Evolutionary conservation across 192 early-diverging fungal genomes (phyloP).

Genomic region (Allomyces macrogynus): DNA sequence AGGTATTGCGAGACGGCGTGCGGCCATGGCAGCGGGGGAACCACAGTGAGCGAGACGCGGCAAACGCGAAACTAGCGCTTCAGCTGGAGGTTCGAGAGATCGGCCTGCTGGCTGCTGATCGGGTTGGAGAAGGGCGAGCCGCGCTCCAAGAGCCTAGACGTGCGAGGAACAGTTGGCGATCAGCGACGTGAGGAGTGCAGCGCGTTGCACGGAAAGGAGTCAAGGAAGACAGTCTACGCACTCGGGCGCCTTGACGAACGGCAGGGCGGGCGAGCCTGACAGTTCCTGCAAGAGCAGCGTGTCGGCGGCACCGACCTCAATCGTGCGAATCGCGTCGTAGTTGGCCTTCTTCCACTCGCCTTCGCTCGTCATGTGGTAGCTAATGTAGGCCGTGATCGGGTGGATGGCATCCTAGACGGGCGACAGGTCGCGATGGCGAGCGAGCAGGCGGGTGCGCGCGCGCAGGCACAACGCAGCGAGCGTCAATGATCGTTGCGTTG

Average conservation of each 20-base stretch:
- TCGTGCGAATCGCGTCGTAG: neutral
- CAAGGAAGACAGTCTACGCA: neutral
- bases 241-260: neutral
- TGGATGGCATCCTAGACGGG: neutral
- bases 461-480: no score
- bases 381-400: neutral
- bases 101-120: neutral
- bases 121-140: neutral
- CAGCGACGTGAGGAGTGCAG: neutral
- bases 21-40: no score
- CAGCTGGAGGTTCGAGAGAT: neutral
- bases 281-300: neutral
- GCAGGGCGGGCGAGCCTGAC: no score
- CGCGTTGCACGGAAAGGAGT: neutral
- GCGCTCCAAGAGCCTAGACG: neutral
- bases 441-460: no score
- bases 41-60: no score
- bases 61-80: neutral
- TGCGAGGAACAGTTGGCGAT: neutral
- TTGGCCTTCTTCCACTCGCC: neutral
- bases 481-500: no score
- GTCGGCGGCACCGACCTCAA: neutral
- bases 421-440: neutral
- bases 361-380: neutral
- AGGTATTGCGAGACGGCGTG: no score